A percentile compares a stretch with the other conserved stretches of the same genome.
Conservation (phyloP, 2,329 filamentous ascomycete species). For the Periglandula ipomoeae region DNA sequence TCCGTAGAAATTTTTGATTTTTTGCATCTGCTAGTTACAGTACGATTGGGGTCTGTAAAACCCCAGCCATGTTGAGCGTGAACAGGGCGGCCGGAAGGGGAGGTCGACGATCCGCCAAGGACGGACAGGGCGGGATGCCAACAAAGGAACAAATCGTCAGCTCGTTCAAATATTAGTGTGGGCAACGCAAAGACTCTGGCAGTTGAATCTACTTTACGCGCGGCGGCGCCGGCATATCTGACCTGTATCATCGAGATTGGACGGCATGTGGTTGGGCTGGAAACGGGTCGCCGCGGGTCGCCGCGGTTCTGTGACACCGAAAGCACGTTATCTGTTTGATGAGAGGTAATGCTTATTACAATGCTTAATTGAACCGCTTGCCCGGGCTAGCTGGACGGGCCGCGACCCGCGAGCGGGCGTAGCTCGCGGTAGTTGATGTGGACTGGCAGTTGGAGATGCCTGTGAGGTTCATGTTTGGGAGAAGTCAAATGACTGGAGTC, state of each 20-base stretch:
- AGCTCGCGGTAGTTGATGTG: too few relatives aligned
- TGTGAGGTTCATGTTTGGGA: too few relatives aligned
- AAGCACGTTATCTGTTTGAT: neutral
- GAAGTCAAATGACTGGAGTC: too few relatives aligned
- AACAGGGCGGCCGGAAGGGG: constrained; percentile 1
- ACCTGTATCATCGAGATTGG: neutral
- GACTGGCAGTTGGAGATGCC: too few relatives aligned
- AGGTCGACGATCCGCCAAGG: neutral
- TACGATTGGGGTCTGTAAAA: neutral
- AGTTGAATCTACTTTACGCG: neutral
- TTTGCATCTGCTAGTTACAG: too few relatives aligned
- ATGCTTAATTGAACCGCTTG: neutral
- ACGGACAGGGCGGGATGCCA: neutral
- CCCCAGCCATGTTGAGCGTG: neutral
- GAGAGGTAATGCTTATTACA: neutral
- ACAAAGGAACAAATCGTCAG: too few relatives aligned
- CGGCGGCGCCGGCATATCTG: neutral
- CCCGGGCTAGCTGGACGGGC: neutral
- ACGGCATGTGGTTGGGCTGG: neutral
- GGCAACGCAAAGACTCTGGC: too few relatives aligned
- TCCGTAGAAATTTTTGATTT: too few relatives aligned
- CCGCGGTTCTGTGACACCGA: neutral
- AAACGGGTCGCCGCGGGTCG: neutral
- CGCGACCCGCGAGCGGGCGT: too few relatives aligned
- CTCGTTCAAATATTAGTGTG: neutral